Conservation (phyloP, 768 basidiomycete species). For the Hygrophoropsis aurantiaca region DNA sequence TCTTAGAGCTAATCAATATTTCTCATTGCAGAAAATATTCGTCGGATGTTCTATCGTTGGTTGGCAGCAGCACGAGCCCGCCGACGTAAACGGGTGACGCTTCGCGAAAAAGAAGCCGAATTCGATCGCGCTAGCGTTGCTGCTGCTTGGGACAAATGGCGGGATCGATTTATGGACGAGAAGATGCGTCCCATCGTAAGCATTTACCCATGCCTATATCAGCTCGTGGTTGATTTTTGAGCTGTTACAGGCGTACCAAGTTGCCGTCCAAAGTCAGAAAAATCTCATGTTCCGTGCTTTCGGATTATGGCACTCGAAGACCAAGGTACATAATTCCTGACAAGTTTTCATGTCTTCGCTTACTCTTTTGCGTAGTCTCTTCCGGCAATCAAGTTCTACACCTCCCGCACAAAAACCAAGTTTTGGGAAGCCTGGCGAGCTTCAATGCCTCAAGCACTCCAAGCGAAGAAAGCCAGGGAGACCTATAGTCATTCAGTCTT, state of each 20-base stretch:
- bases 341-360: neutral
- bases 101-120: constrained; percentile 64
- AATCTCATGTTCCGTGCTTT: constrained; percentile 69
- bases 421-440: constrained; percentile 68
- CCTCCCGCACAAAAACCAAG: constrained; percentile 55
- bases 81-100: constrained; percentile 56
- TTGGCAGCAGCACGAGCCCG: constrained; percentile 55
- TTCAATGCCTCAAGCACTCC: constrained; percentile 68
- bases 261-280: constrained; percentile 57
- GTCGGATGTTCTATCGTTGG: constrained; percentile 73
- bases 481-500: constrained; percentile 52
- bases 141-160: constrained; percentile 77
- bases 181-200: constrained; percentile 65
- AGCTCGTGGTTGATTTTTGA: constrained; percentile 1
- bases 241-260: constrained; percentile 35
- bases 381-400: constrained; percentile 78
- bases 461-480: constrained; percentile 66
- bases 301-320: constrained; percentile 71
- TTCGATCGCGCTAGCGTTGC: constrained; percentile 51
- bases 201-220: neutral
- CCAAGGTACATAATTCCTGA: constrained; percentile 48
- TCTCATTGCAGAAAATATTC: constrained; percentile 54
- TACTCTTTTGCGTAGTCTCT: constrained; percentile 50
- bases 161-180: constrained; percentile 66
- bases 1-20: neutral